These are phyloP conservation scores for Yamagishiella unicocca DNA, from an alignment of 139 green algal species.

Conservation along the genomic window DNA sequence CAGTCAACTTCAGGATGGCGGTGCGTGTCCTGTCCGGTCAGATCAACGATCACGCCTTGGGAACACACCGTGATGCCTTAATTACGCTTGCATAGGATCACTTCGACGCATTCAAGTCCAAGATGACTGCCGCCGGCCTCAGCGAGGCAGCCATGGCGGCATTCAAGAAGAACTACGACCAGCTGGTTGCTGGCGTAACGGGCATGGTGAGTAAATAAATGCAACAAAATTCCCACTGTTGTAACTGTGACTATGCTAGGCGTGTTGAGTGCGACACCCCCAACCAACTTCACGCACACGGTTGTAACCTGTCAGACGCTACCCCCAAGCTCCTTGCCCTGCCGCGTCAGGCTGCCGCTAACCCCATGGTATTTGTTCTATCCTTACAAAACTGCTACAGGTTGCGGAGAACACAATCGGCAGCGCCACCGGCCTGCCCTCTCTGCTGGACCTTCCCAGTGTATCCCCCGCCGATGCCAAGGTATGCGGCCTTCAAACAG, in stretches of 20 bases:
- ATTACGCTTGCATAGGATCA: not conserved
- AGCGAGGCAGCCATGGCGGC: slow-evolving; percentile 83
- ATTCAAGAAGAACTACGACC: slow-evolving; percentile 91
- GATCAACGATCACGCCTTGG: no score
- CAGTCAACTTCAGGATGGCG: slow-evolving; percentile 13
- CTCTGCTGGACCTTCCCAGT: slow-evolving; percentile 51
- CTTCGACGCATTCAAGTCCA: slow-evolving; percentile 69
- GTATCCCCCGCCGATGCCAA: slow-evolving; percentile 52
- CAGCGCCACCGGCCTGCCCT: slow-evolving; percentile 74
- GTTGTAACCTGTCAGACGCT: no score
- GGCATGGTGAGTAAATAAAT: slow-evolving; percentile 76
- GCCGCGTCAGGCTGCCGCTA: no score
- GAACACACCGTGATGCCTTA: no score
- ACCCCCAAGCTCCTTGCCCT: no score
- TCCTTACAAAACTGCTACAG: no score
- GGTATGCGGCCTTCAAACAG: no score
- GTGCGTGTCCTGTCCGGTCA: slow-evolving; percentile 1
- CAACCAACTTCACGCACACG: no score
- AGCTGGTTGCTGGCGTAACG: slow-evolving; percentile 85
- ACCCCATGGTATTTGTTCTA: no score
- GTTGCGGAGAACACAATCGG: slow-evolving; percentile 83
- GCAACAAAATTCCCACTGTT: no score
- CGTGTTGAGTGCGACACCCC: no score
- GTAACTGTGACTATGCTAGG: no score
- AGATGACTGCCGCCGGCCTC: slow-evolving; percentile 80